Conservation (phyloP, 257 asterid genomes). For the Plectranthus barbatus region DNA sequence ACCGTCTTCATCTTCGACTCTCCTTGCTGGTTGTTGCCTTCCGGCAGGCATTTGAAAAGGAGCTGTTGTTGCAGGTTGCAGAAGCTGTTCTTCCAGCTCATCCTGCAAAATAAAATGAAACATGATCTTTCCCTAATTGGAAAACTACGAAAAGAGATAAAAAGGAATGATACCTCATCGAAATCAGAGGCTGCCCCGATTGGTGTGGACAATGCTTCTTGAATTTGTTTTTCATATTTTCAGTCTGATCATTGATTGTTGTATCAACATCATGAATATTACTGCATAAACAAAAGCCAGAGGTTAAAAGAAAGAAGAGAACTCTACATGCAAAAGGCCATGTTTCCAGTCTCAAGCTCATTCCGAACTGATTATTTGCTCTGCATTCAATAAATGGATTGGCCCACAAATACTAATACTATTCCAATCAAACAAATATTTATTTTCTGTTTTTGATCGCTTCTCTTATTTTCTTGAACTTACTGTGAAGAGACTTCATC, state of each 20-base stretch:
- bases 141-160: background rate
- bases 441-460: too few species aligned
- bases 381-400: background rate
- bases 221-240: slow-evolving; percentile 59
- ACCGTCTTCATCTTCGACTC: slow-evolving; percentile 36
- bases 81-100: slow-evolving; percentile 58
- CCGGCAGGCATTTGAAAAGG: slow-evolving; percentile 40
- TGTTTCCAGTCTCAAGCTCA: background rate
- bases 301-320: background rate
- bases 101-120: slow-evolving; percentile 26
- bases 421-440: background rate
- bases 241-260: slow-evolving; percentile 66
- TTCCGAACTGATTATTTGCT: background rate
- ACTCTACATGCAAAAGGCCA: background rate
- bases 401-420: background rate
- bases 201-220: slow-evolving; percentile 52
- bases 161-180: slow-evolving; percentile 39
- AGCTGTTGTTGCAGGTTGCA: slow-evolving; percentile 52
- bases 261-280: slow-evolving; percentile 61
- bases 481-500: background rate
- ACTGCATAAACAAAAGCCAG: slow-evolving; percentile 23
- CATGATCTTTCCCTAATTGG: background rate
- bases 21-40: slow-evolving; percentile 42
- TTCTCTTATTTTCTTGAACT: background rate
- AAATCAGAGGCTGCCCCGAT: slow-evolving; percentile 61